Evolutionary conservation across 208 protist species (phyloP).

Genomic region (Cochliopodium minus): DNA sequence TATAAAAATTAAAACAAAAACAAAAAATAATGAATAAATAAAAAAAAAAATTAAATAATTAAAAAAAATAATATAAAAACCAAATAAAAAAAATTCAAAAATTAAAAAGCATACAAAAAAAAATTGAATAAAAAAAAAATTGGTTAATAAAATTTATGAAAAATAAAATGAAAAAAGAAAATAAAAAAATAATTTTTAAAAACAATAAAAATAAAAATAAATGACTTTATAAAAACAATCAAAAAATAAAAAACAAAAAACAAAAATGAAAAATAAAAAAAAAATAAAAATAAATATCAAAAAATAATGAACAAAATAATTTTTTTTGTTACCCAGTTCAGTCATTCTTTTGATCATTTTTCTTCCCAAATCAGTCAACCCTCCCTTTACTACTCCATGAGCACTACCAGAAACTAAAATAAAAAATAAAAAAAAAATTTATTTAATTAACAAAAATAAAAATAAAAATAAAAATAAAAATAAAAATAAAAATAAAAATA

Average conservation of each 20-base stretch:
- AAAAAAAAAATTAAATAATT: constrained; percentile 14
- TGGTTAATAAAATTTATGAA: too few species aligned
- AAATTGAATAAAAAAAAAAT: constrained; percentile 3
- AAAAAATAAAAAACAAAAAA: constrained; percentile 9
- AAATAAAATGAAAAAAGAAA: constrained; percentile 5
- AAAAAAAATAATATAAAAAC: constrained; percentile 11
- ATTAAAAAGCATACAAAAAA: background rate
- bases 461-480: constrained; percentile 10
- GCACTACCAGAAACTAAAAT: too few species aligned
- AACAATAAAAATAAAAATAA: constrained; percentile 3
- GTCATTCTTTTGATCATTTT: too few species aligned
- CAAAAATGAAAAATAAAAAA: background rate
- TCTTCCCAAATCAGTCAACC: too few species aligned
- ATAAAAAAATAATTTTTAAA: constrained; percentile 5
- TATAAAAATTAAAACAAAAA: constrained; percentile 10
- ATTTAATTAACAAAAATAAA: background rate
- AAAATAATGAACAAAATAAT: too few species aligned
- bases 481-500: constrained; percentile 9
- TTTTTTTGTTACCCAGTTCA: background rate
- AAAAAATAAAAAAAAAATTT: constrained; percentile 15
- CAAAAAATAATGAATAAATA: constrained; percentile 13
- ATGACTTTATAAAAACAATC: constrained; percentile 6
- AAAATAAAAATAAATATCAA: too few species aligned
- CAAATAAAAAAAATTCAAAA: background rate
- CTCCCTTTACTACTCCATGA: too few species aligned